Evolutionary conservation across 2,329 filamentous ascomycete species (phyloP).

Genomic region (Anisogramma anomala): DNA sequence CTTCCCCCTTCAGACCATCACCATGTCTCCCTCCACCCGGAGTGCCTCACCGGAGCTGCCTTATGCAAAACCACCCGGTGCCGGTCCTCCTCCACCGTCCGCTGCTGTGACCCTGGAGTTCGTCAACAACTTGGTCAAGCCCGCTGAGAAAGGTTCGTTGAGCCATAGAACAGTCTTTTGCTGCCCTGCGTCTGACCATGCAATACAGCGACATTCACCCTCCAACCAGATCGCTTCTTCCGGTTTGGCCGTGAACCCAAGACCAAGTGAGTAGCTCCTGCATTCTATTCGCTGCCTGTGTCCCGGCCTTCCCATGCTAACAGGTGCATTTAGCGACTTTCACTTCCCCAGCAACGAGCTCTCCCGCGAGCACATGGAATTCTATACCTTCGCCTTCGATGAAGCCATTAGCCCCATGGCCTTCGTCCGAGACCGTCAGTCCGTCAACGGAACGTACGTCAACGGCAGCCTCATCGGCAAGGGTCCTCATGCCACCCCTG

Average conservation of each 20-base stretch:
- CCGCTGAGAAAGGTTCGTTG: neutral
- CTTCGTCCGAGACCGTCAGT: slow-evolving; percentile 45
- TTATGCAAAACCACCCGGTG: no score
- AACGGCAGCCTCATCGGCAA: slow-evolving; percentile 34
- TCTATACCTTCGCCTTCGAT: slow-evolving; percentile 44
- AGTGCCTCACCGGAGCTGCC: neutral
- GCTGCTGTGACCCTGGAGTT: slow-evolving; percentile 2
- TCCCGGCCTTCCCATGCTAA: neutral
- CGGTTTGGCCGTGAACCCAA: slow-evolving; percentile 23
- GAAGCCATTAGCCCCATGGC: slow-evolving; percentile 28
- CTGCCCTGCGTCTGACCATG: neutral
- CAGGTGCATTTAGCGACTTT: slow-evolving; percentile 23
- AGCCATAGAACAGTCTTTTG: neutral
- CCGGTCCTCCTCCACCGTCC: neutral
- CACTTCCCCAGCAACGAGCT: slow-evolving; percentile 30
- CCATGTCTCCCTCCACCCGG: slow-evolving; percentile 1
- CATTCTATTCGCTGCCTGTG: no score
- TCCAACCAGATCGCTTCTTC: slow-evolving; percentile 11
- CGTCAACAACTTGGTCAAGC: neutral
- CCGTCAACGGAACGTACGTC: slow-evolving; percentile 42
- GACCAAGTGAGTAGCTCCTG: no score
- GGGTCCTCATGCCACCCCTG: slow-evolving; percentile 21
- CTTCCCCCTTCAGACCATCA: neutral
- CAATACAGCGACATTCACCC: neutral
- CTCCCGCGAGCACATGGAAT: slow-evolving; percentile 43